Evolutionary conservation across 2,329 filamentous ascomycete genomes (phyloP).

Genomic region (Fusarium chlamydosporum): DNA sequence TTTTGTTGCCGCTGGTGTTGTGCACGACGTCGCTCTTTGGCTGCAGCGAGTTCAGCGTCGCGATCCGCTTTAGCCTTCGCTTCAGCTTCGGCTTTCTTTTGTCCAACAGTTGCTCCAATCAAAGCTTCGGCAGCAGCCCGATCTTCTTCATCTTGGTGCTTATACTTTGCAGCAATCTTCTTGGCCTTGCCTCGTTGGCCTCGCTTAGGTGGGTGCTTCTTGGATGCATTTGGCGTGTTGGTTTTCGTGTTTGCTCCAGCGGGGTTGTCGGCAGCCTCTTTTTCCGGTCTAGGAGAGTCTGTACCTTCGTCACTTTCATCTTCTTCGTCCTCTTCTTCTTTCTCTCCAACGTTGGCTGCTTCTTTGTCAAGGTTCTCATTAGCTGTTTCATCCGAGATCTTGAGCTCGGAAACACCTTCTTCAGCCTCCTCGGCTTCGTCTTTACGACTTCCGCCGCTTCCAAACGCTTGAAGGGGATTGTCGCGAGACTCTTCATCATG

Average conservation of each 20-base stretch:
- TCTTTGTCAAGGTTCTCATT: constrained; percentile 53
- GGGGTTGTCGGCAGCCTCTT: constrained; percentile 33
- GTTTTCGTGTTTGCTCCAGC: constrained; percentile 28
- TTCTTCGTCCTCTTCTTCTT: constrained; percentile 44
- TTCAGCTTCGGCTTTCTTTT: constrained; percentile 77
- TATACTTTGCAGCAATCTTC: constrained; percentile 91
- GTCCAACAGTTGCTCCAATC: constrained; percentile 81
- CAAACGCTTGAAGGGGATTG: constrained; percentile 57
- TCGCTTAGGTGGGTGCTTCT: constrained; percentile 68
- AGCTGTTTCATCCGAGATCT: constrained; percentile 46
- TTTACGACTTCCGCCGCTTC: constrained; percentile 44
- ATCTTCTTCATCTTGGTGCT: constrained; percentile 94
- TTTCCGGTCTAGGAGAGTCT: constrained; percentile 29
- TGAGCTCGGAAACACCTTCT: constrained; percentile 47
- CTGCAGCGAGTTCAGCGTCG: constrained; percentile 73
- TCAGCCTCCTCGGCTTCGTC: constrained; percentile 49
- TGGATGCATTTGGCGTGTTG: constrained; percentile 47
- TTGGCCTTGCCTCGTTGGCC: constrained; percentile 88
- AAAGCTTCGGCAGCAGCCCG: constrained; percentile 84
- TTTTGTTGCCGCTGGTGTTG: constrained; percentile 85
- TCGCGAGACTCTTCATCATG: constrained; percentile 52
- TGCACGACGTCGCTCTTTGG: constrained; percentile 80
- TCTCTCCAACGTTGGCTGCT: constrained; percentile 43
- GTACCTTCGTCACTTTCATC: constrained; percentile 50
- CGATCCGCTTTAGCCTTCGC: constrained; percentile 79